Evolutionary conservation across 164 flowering plant species (phyloP), one percentile per base, ranked within the genome.

Genomic region (Umbilicus rupestris): DNA sequence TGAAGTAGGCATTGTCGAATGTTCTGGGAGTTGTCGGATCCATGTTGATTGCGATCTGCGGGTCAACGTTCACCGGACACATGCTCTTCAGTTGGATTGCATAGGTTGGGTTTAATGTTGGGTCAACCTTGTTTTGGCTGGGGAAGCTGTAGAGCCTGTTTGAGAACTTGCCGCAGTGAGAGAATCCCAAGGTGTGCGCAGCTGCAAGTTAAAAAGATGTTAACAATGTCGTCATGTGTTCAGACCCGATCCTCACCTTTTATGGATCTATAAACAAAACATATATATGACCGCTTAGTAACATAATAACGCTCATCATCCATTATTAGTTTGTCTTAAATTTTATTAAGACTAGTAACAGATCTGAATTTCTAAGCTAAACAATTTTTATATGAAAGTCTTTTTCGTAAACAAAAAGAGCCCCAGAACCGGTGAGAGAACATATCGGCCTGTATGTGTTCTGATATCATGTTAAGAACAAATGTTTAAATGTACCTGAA

Each of bases 61-160:
- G 96, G 78, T 90, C 91, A 46, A 87, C 97, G 16, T 79, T 82
- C 60, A 2, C 68, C 1, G 98, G 98, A 68, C 98, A 93, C 85
- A 73, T 73, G 0, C 16, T 17, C 62, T 78, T 78, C 22, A 89
- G 77, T 39, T 86, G 73, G 6, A 39, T n/a, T 2, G 82, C 93
- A 41, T 87, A 90, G 0, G 68, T 5, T 37, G 28, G 62, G 80
- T 87, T 73, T 15, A 90, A 69, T 0, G 86, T 74, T 0, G 91
- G 91, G 73, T 87, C 93, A 26, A 83, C 81, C n/a, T 72, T 47
- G 44, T 39, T 74, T 7, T 8, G 0, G 0, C 41, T 33, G 62
- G 70, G 74, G 80, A 78, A 85, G 31, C 68, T 81, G 87, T 83
- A 84, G 5, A 90, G 75, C 35, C 97, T 72, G 70, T 79, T 76